These are phyloP conservation scores for Pyrrhoderma noxium DNA, from an alignment of 1,284 basidiomycete species.

Conservation along the genomic window DNA sequence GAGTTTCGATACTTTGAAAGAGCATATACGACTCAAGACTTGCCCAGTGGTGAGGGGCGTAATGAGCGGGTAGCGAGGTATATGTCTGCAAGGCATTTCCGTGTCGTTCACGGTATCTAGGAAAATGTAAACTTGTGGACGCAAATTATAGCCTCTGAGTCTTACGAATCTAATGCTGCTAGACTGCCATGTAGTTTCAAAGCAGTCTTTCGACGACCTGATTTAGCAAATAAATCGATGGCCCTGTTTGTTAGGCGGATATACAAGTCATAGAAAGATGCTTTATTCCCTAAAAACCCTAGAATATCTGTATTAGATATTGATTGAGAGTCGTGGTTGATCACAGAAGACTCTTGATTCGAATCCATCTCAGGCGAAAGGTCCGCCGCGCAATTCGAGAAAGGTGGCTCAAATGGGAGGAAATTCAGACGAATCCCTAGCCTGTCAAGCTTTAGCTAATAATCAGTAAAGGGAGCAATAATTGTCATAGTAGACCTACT, in stretches of 20 bases:
- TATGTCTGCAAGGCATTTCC: constrained; percentile 60
- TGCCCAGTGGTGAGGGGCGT: constrained; percentile 72
- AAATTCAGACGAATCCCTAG: constrained; percentile 70
- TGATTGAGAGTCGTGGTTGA: constrained; percentile 27
- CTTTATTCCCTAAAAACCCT: constrained; percentile 47
- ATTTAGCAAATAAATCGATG: constrained; percentile 75
- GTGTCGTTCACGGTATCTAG: constrained; percentile 60
- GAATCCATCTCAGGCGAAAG: constrained; percentile 19
- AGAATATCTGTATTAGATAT: constrained; percentile 65
- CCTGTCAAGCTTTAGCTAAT: constrained; percentile 60
- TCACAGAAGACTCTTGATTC: constrained; percentile 18
- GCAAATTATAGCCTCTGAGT: constrained; percentile 3
- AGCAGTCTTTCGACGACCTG: constrained; percentile 77
- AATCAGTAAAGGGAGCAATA: constrained; percentile 3
- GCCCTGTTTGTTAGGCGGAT: constrained; percentile 68
- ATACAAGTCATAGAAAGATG: constrained; percentile 71
- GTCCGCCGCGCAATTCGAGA: constrained; percentile 39
- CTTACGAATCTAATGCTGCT: constrained; percentile 82
- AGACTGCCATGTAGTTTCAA: constrained; percentile 77
- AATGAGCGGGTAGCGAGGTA: constrained; percentile 73
- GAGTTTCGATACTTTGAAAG: constrained; percentile 59
- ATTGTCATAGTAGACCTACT: constrained; percentile 34
- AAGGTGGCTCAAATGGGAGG: constrained; percentile 67
- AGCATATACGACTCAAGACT: constrained; percentile 73
- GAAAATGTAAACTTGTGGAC: constrained; percentile 19